A percentile compares a stretch with the other conserved stretches of the same genome.
Evolutionary conservation across 2,329 filamentous ascomycete species (phyloP).

Genomic region (Hysterium pulicare): DNA sequence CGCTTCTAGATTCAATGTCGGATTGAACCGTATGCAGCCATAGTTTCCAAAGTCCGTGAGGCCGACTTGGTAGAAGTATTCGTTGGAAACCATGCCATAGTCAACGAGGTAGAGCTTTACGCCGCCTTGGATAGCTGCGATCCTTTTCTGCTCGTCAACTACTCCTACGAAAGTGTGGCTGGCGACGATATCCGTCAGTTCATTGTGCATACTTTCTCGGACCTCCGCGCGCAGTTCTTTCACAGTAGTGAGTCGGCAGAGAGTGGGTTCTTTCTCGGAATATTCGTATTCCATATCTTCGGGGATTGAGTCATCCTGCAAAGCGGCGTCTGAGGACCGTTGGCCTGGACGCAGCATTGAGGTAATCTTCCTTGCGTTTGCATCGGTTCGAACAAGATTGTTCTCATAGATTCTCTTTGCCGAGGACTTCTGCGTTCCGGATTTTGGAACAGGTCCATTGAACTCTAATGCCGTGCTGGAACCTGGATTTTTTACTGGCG

Average conservation of each 20-base stretch:
- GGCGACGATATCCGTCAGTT: conserved; percentile 81
- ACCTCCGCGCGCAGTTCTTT: conserved; percentile 80
- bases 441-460: conserved; percentile 27
- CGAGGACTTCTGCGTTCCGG: conserved; percentile 18
- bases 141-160: conserved; percentile 79
- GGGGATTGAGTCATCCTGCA: conserved; percentile 23
- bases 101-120: conserved; percentile 91
- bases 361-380: conserved; percentile 87
- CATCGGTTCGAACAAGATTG: conserved; percentile 86
- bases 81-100: conserved; percentile 78
- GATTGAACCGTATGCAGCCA: conserved; percentile 74
- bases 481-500: conserved; percentile 36
- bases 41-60: conserved; percentile 97
- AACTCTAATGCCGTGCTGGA: conserved; percentile 17
- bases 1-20: conserved; percentile 67
- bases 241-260: conserved; percentile 76
- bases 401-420: conserved; percentile 65
- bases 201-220: conserved; percentile 76
- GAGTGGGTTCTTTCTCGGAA: conserved; percentile 64
- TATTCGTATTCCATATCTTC: conserved; percentile 68
- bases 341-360: conserved; percentile 74
- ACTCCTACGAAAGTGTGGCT: conserved; percentile 91
- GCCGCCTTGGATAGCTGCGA: conserved; percentile 90
- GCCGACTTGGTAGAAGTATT: conserved; percentile 94
- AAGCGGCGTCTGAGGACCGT: conserved; percentile 30